These are phyloP conservation scores for Suillus subluteus DNA, from an alignment of 768 basidiomycete genomes.

Conservation along the genomic window DNA sequence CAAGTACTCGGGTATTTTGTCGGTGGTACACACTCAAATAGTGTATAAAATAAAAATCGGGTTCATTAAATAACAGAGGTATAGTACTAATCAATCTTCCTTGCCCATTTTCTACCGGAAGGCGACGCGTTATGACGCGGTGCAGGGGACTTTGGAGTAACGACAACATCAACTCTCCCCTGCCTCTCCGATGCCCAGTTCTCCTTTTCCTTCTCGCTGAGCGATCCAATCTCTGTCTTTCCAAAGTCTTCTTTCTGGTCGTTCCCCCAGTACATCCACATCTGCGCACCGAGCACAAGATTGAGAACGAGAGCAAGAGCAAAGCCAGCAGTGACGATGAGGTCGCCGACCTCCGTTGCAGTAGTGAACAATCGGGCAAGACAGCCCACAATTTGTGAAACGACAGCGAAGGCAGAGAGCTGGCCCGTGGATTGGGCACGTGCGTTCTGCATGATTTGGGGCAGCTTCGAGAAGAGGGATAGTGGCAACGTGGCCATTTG, in stretches of 20 bases:
- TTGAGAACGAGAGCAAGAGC: constrained; percentile 83
- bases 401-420: constrained; percentile 90
- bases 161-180: constrained; percentile 45
- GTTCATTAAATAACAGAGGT: constrained; percentile 14
- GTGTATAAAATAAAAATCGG: not conserved
- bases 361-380: constrained; percentile 94
- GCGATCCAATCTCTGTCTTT: constrained; percentile 21
- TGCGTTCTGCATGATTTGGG: constrained; percentile 87
- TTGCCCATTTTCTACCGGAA: constrained; percentile 67
- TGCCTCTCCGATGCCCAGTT: constrained; percentile 29
- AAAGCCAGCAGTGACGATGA: constrained; percentile 81
- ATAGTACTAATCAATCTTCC: constrained; percentile 66
- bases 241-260: constrained; percentile 39
- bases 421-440: constrained; percentile 84
- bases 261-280: constrained; percentile 84
- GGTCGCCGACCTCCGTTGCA: constrained; percentile 84
- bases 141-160: constrained; percentile 45
- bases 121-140: constrained; percentile 49
- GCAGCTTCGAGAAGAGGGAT: constrained; percentile 89
- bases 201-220: constrained; percentile 32
- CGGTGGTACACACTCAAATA: not conserved
- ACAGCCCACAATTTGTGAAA: constrained; percentile 87
- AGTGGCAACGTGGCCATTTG: constrained; percentile 90
- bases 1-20: not conserved
- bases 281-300: constrained; percentile 78